Evolutionary conservation across 164 flowering plant genomes (phyloP).

Genomic region (Amborella trichopoda): DNA sequence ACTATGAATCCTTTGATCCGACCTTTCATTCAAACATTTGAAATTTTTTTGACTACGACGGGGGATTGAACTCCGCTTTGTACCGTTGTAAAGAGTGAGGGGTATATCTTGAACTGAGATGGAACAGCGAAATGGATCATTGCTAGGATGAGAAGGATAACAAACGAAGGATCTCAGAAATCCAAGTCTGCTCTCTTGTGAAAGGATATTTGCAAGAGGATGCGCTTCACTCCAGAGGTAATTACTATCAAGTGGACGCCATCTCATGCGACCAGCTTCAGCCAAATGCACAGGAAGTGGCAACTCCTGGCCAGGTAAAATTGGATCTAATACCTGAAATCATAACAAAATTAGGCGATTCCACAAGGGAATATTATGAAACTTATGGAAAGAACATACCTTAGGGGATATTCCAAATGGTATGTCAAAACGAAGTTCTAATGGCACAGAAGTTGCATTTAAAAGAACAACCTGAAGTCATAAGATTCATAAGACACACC

Average conservation of each 20-base stretch:
- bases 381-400: slow-evolving; percentile 24
- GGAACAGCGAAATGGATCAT: slow-evolving; percentile 88
- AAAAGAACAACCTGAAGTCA: slow-evolving; percentile 56
- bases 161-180: slow-evolving; percentile 71
- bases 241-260: slow-evolving; percentile 77
- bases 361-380: not conserved
- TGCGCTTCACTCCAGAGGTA: slow-evolving; percentile 94
- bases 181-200: slow-evolving; percentile 52
- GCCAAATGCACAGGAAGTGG: slow-evolving; percentile 92
- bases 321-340: slow-evolving; percentile 73
- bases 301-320: slow-evolving; percentile 77
- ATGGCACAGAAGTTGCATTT: slow-evolving; percentile 64
- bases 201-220: slow-evolving; percentile 50
- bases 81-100: slow-evolving; percentile 25
- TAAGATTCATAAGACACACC: not conserved
- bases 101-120: slow-evolving; percentile 49
- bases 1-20: slow-evolving; percentile 5
- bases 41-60: too few relatives aligned
- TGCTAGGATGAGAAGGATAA: slow-evolving; percentile 84
- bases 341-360: slow-evolving; percentile 3
- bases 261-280: slow-evolving; percentile 80
- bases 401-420: slow-evolving; percentile 90
- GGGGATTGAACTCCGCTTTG: slow-evolving; percentile 16
- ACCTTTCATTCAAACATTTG: slow-evolving; percentile 9
- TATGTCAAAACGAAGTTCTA: slow-evolving; percentile 91